These are phyloP conservation scores for Lophiotrema nucula DNA, from an alignment of 495 filamentous ascomycete genomes.

Conservation along the genomic window DNA sequence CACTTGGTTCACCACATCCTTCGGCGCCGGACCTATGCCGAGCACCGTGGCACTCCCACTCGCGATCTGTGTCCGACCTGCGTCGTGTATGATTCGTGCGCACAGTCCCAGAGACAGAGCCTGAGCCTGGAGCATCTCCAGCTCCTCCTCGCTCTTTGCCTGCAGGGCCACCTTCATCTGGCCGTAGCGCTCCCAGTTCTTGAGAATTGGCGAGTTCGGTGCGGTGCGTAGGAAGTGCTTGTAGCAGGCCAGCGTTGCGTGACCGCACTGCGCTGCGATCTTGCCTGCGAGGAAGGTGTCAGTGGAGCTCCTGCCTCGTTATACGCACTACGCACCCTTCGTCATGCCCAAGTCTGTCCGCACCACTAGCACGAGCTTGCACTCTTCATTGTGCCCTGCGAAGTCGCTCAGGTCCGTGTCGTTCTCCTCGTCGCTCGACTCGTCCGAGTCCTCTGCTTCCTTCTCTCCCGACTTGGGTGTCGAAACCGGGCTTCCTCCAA, in stretches of 20 bases:
- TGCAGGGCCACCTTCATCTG: slow-evolving; percentile 93
- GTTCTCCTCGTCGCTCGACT: slow-evolving; percentile 33
- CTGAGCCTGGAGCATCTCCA: slow-evolving; percentile 71
- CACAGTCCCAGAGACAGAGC: slow-evolving; percentile 82
- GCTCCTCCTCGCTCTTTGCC: slow-evolving; percentile 75
- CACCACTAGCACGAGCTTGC: slow-evolving; percentile 91
- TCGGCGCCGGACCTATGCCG: slow-evolving; percentile 84
- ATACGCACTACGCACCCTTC: slow-evolving; percentile 61
- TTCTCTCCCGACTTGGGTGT: neutral
- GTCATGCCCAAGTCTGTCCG: slow-evolving; percentile 94
- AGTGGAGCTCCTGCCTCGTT: neutral
- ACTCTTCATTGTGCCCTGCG: slow-evolving; percentile 64
- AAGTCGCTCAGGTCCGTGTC: slow-evolving; percentile 39
- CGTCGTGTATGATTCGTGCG: slow-evolving; percentile 85
- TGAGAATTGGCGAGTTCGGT: slow-evolving; percentile 62
- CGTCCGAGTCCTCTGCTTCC: slow-evolving; percentile 14
- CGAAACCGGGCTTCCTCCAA: slow-evolving; percentile 28
- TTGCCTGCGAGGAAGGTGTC: slow-evolving; percentile 61
- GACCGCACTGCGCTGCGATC: slow-evolving; percentile 94
- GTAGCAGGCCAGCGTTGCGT: slow-evolving; percentile 96
- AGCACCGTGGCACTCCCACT: slow-evolving; percentile 86
- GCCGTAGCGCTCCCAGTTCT: slow-evolving; percentile 77
- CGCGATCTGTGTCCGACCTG: slow-evolving; percentile 97
- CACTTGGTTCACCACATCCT: slow-evolving; percentile 79
- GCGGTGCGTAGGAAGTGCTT: slow-evolving; percentile 67